These are phyloP conservation scores for Claviceps purpurea DNA, from an alignment of 2,329 filamentous ascomycete genomes.

Conservation along the genomic window DNA sequence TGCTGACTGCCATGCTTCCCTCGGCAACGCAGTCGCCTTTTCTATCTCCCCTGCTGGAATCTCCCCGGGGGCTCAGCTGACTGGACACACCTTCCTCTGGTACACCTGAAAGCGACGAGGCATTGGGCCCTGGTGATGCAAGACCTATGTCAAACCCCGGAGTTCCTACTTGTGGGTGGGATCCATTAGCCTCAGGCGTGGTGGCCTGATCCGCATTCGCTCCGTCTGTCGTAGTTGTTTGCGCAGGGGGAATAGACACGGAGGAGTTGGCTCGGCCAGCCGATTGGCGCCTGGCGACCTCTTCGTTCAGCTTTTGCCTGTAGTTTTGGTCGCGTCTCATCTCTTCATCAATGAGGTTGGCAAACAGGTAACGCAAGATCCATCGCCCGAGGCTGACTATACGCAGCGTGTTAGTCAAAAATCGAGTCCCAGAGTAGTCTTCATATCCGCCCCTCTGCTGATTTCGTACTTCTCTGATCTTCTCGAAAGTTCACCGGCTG, in stretches of 20 bases:
- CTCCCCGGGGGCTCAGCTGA: conserved; percentile 38
- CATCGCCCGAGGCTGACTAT: conserved; percentile 92
- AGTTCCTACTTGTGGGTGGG: conserved; percentile 48
- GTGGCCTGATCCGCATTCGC: conserved; percentile 32
- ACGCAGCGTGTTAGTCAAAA: conserved; percentile 11
- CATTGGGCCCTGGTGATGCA: conserved; percentile 46
- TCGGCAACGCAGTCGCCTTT: conserved; percentile 68
- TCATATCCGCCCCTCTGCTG: background rate
- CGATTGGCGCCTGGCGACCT: conserved; percentile 43
- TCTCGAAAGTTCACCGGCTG: conserved; percentile 73
- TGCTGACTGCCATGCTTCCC: conserved; percentile 17
- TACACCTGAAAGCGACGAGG: conserved; percentile 28
- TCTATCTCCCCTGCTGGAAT: conserved; percentile 48
- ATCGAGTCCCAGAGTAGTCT: background rate
- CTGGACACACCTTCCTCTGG: conserved; percentile 32
- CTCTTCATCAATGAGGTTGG: conserved; percentile 79
- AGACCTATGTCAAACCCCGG: conserved; percentile 68
- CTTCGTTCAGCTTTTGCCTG: conserved; percentile 54
- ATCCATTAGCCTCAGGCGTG: conserved; percentile 53
- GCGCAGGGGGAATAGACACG: conserved; percentile 38
- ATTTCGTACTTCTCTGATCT: conserved; percentile 70
- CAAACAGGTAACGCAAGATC: conserved; percentile 86
- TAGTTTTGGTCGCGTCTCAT: conserved; percentile 66
- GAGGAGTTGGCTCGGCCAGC: conserved; percentile 45
- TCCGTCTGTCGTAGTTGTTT: conserved; percentile 20